phyloP scores from a whole-genome alignment of 2,329 filamentous ascomycete species.

The Geosmithia putterillii region DNA sequence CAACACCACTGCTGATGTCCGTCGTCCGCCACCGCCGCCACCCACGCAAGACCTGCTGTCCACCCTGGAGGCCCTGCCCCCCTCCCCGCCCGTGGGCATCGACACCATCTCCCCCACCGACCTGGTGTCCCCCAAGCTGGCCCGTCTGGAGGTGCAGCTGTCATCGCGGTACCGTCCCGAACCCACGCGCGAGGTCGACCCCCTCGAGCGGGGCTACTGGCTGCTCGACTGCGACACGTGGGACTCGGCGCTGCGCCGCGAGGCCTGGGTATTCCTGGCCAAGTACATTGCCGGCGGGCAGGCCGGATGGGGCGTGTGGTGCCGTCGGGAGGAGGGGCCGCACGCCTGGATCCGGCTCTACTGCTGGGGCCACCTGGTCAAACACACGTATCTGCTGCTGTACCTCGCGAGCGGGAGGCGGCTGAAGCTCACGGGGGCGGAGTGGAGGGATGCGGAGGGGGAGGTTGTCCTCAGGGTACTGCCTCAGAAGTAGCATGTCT shows the following conservation, averaged over 20 bases:
- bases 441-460: constrained; percentile 57
- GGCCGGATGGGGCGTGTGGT: constrained; percentile 58
- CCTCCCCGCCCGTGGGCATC: constrained; percentile 37
- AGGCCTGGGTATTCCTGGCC: constrained; percentile 50
- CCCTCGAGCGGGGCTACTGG: constrained; percentile 73
- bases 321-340: constrained; percentile 27
- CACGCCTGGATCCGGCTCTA: constrained; percentile 49
- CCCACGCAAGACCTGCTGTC: constrained; percentile 8
- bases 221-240: constrained; percentile 45
- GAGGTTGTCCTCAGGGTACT: constrained; percentile 31
- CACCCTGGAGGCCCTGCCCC: constrained; percentile 37
- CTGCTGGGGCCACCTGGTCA: constrained; percentile 64
- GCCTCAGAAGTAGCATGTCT: constrained; percentile 5
- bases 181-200: constrained; percentile 18
- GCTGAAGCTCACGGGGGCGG: constrained; percentile 41
- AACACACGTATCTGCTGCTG: constrained; percentile 63
- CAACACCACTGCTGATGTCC: not conserved
- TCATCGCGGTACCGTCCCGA: constrained; percentile 39
- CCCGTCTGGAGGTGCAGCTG: constrained; percentile 34
- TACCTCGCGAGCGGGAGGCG: constrained; percentile 58
- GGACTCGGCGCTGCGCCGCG: constrained; percentile 30
- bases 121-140: constrained; percentile 46
- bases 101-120: constrained; percentile 30
- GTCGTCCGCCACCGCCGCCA: constrained; percentile 5
- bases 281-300: constrained; percentile 45